Percentiles rank a stretch among this genome's conserved stretches.
These are phyloP conservation scores for Mycena maculata DNA, from an alignment of 768 basidiomycete species.

Conservation along the genomic window DNA sequence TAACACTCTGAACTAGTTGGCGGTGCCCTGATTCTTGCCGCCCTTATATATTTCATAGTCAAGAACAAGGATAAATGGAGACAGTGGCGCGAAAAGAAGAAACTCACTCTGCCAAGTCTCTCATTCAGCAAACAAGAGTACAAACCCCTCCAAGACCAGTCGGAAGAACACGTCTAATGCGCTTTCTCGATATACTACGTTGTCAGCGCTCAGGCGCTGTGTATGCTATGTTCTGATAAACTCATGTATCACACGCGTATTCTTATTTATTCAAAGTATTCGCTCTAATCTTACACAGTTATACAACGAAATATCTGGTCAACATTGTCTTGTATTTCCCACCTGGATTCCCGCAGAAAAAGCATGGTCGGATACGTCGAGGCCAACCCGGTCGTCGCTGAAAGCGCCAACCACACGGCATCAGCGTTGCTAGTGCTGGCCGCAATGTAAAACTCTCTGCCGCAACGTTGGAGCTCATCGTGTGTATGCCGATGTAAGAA, in stretches of 20 bases:
- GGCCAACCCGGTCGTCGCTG: slow-evolving; percentile 58
- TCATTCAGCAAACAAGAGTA: slow-evolving; percentile 23
- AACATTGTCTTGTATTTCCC: slow-evolving; percentile 69
- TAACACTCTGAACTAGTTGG: background rate
- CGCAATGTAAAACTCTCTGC: slow-evolving; percentile 71
- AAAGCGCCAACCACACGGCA: slow-evolving; percentile 85
- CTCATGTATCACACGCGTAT: background rate
- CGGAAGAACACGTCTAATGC: background rate
- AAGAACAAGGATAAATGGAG: slow-evolving; percentile 6
- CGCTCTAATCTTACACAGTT: background rate
- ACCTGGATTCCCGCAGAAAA: slow-evolving; percentile 67
- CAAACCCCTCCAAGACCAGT: slow-evolving; percentile 16
- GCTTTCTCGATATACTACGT: background rate
- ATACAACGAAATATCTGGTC: slow-evolving; percentile 45
- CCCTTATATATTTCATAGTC: slow-evolving; percentile 7
- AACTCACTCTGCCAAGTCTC: slow-evolving; percentile 4
- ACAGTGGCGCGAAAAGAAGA: slow-evolving; percentile 6
- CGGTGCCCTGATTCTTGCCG: slow-evolving; percentile 15
- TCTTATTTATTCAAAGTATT: background rate
- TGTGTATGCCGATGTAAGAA: slow-evolving; percentile 78
- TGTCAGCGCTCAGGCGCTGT: too few species aligned
- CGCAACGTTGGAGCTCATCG: slow-evolving; percentile 77
- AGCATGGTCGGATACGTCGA: slow-evolving; percentile 51
- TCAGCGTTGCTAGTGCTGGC: slow-evolving; percentile 77
- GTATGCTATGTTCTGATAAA: background rate